Evolutionary conservation across 2,329 filamentous ascomycete genomes (phyloP).

Genomic region (Beauveria scarabaeidicola): DNA sequence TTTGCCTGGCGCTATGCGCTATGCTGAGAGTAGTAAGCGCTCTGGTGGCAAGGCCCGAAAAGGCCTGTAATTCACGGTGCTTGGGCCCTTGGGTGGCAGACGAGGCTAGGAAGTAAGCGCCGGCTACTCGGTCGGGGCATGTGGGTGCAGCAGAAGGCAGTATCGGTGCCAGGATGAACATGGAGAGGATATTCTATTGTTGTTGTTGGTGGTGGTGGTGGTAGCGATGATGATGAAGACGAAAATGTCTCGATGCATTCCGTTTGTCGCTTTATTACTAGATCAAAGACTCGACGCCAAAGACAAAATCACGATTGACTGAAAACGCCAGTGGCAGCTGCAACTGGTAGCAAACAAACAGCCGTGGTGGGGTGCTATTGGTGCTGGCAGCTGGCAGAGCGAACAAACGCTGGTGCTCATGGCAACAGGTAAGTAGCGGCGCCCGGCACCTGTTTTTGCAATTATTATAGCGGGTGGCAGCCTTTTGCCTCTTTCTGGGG

Average conservation of each 20-base stretch:
- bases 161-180: background rate
- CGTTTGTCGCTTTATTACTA: background rate
- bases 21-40: background rate
- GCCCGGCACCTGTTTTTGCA: background rate
- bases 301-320: background rate
- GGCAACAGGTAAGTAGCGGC: conserved; percentile 6
- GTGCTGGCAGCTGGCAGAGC: background rate
- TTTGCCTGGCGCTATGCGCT: background rate
- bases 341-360: background rate
- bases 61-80: background rate
- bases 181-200: background rate
- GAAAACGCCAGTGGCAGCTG: background rate
- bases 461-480: background rate
- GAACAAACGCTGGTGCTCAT: conserved; percentile 4
- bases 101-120: conserved; percentile 6
- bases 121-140: conserved; percentile 10
- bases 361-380: background rate
- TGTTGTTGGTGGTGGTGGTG: background rate
- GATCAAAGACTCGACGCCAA: background rate
- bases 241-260: background rate
- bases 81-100: background rate
- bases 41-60: background rate
- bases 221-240: background rate
- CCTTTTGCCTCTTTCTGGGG: background rate
- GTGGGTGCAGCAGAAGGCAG: background rate